phyloP scores from a whole-genome alignment of 1,139 yeast genomes.

The Kurtzmaniella natalensis region DNA sequence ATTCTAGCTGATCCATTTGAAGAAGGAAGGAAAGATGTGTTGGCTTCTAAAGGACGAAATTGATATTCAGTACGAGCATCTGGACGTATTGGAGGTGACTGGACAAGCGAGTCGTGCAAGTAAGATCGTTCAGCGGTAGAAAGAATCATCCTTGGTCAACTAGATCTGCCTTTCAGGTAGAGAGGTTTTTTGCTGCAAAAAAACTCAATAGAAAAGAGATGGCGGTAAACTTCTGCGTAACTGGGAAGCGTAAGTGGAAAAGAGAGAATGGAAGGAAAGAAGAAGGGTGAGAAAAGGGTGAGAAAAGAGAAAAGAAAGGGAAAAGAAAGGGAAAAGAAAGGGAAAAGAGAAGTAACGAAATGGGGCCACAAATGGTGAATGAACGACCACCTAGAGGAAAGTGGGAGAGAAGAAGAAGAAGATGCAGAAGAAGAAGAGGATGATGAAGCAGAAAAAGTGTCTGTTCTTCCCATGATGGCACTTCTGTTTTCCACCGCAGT shows the following conservation, averaged over 20 bases:
- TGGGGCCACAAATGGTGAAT: neutral
- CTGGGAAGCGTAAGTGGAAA: no score
- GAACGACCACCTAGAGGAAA: neutral
- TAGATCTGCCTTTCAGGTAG: no score
- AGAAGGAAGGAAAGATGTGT: constrained; percentile 73
- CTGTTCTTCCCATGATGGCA: no score
- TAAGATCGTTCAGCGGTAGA: constrained; percentile 88
- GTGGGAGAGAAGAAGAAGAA: neutral
- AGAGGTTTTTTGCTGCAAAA: constrained; percentile 1
- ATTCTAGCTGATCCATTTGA: constrained; percentile 92
- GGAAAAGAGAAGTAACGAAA: no score
- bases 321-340: no score
- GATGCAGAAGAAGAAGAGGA: neutral
- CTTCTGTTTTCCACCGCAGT: constrained; percentile 1
- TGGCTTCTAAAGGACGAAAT: constrained; percentile 82
- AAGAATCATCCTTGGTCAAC: constrained; percentile 43
- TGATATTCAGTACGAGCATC: constrained; percentile 75
- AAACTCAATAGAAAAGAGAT: neutral
- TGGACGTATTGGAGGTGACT: constrained; percentile 66
- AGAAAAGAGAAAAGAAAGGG: no score
- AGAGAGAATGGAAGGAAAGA: no score
- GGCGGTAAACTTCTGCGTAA: no score
- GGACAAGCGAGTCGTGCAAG: constrained; percentile 64
- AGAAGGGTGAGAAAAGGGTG: no score
- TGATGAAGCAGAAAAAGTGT: no score